A percentile compares a stretch with the other conserved stretches of the same genome.
These are phyloP conservation scores for Saccharomycopsis crataegensis DNA, from an alignment of 1,139 yeast genomes.

Conservation along the genomic window DNA sequence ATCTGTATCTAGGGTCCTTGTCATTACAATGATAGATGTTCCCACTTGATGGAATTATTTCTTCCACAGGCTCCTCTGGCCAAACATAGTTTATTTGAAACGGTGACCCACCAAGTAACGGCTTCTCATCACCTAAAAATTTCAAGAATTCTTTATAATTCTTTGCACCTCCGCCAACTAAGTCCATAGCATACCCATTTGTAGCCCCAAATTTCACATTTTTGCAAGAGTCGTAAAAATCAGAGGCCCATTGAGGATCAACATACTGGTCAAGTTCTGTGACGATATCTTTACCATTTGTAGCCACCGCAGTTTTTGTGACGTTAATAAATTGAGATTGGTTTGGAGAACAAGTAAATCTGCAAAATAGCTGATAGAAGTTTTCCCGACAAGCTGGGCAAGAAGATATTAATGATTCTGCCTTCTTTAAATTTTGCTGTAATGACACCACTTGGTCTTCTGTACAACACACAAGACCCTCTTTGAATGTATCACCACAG, in stretches of 20 bases:
- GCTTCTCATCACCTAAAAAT: slow-evolving; percentile 91
- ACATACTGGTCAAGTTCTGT: slow-evolving; percentile 64
- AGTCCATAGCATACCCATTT: slow-evolving; percentile 93
- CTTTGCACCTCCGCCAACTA: slow-evolving; percentile 93
- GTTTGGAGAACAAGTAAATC: slow-evolving; percentile 83
- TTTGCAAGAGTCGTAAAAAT: slow-evolving; percentile 77
- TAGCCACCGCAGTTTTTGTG: slow-evolving; percentile 46
- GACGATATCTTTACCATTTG: slow-evolving; percentile 53
- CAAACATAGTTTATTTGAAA: slow-evolving; percentile 81
- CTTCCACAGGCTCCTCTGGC: slow-evolving; percentile 27
- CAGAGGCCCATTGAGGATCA: slow-evolving; percentile 50
- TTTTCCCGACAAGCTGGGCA: slow-evolving; percentile 93
- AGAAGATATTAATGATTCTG: slow-evolving; percentile 73
- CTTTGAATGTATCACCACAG: slow-evolving; percentile 66
- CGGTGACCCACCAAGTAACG: slow-evolving; percentile 89
- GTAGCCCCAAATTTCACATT: slow-evolving; percentile 89
- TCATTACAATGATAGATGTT: slow-evolving; percentile 53
- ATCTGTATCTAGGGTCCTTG: slow-evolving; percentile 45
- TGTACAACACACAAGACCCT: slow-evolving; percentile 44
- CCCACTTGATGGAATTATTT: slow-evolving; percentile 28
- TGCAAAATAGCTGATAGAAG: slow-evolving; percentile 78
- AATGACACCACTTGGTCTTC: slow-evolving; percentile 41
- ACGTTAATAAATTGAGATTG: slow-evolving; percentile 72
- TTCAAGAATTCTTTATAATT: slow-evolving; percentile 66
- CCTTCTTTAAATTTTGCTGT: slow-evolving; percentile 55